Percentiles rank a stretch among this genome's conserved stretches.
These are phyloP conservation scores for Zygoascus bituminiphila DNA, from an alignment of 805 yeast species.

Conservation along the genomic window DNA sequence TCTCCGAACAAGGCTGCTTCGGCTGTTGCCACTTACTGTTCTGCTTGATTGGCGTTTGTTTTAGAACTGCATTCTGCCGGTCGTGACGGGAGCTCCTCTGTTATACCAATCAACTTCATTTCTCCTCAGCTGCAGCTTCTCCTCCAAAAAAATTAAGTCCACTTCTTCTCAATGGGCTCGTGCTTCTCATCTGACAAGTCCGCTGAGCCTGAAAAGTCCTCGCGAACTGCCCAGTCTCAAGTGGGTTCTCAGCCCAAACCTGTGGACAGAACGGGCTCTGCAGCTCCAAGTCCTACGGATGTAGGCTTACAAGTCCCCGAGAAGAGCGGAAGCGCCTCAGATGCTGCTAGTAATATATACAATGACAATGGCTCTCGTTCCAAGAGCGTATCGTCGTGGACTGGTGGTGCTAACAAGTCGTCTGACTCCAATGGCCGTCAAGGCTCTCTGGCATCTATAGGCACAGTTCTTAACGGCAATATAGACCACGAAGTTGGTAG, in stretches of 20 bases:
- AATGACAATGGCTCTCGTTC: neutral
- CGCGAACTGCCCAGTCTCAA: neutral
- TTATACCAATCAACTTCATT: no score
- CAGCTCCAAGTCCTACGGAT: neutral
- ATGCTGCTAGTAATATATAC: neutral
- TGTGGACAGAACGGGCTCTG: neutral
- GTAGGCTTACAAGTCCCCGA: neutral
- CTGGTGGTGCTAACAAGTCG: neutral
- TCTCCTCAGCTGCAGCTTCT: no score
- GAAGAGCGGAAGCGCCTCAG: no score
- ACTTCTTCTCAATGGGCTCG: slow-evolving; percentile 14
- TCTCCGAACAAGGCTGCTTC: no score
- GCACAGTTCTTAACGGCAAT: neutral
- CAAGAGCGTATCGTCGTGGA: neutral
- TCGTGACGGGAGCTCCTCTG: no score
- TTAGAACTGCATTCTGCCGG: no score
- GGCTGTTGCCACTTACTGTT: no score
- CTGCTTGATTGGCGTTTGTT: no score
- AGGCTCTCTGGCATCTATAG: neutral
- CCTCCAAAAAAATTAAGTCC: no score
- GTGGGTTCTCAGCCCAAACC: slow-evolving; percentile 3
- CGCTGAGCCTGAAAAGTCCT: neutral
- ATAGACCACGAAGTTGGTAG: neutral
- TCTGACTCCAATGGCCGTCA: neutral
- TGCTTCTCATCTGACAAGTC: slow-evolving; percentile 9